Conservation (phyloP, 148 eudicot genomes). For the Agrostemma githago region DNA sequence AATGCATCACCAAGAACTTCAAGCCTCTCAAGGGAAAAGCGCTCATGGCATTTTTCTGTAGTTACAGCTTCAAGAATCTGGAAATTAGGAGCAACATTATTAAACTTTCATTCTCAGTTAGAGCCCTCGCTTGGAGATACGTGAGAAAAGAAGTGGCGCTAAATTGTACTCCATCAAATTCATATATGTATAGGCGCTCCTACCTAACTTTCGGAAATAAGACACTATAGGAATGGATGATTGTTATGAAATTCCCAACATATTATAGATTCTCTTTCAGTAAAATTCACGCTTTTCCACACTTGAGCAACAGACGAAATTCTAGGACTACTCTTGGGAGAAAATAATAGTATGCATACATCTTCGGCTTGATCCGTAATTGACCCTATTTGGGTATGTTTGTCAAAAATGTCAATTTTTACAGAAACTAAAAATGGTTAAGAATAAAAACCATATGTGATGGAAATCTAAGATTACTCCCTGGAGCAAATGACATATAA, state of each 20-base stretch:
- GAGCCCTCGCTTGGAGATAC: neutral
- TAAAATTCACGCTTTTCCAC: neutral
- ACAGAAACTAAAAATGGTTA: neutral
- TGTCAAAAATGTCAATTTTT: neutral
- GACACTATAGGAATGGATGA: neutral
- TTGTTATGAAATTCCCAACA: neutral
- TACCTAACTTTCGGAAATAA: neutral
- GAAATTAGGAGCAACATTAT: conserved; percentile 8
- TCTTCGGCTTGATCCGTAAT: neutral
- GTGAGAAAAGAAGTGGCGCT: neutral
- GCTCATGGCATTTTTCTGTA: conserved; percentile 76
- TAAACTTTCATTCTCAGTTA: conserved; percentile 2
- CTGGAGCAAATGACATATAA: neutral
- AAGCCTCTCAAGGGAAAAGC: conserved; percentile 91
- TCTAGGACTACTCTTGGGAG: neutral
- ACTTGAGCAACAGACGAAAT: neutral
- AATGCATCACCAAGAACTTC: conserved; percentile 98
- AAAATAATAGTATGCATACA: neutral
- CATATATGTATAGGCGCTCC: neutral
- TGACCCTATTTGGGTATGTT: too few relatives aligned
- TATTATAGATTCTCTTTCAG: neutral
- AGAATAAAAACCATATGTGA: neutral
- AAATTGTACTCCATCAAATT: neutral
- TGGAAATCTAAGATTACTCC: neutral
- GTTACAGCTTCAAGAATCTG: conserved; percentile 97